Conservation (phyloP, 805 yeast species). For the Kuraishia piskuri region DNA sequence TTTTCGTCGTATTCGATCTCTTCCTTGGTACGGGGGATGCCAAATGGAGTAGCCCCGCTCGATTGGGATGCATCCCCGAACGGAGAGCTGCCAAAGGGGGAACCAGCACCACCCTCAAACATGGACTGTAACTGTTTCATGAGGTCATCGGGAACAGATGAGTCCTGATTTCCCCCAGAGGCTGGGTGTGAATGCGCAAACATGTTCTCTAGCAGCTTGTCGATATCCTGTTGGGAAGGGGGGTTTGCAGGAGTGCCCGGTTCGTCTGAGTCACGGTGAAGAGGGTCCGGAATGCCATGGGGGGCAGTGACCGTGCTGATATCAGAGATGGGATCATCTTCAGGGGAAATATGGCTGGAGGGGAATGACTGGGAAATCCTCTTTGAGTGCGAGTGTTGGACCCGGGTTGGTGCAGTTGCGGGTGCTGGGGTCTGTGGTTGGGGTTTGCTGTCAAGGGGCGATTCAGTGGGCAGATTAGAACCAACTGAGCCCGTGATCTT, state of each 20-base stretch:
- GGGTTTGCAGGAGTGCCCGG: constrained; percentile 5
- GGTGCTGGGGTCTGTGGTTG: constrained; percentile 3
- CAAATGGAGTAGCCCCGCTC: constrained; percentile 3
- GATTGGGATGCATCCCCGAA: background rate
- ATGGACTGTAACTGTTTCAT: constrained; percentile 20
- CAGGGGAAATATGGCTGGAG: constrained; percentile 15
- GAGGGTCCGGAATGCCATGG: constrained; percentile 1
- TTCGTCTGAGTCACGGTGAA: background rate
- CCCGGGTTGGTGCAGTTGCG: constrained; percentile 2
- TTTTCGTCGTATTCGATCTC: constrained; percentile 9
- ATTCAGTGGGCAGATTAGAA: constrained; percentile 25
- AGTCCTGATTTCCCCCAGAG: background rate
- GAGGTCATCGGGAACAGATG: constrained; percentile 17
- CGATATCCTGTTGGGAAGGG: constrained; percentile 7
- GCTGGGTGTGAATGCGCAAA: constrained; percentile 2
- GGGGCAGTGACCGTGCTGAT: constrained; percentile 7
- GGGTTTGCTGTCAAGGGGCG: constrained; percentile 15
- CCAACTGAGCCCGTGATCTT: constrained; percentile 33
- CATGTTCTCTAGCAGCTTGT: constrained; percentile 6
- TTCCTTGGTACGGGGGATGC: constrained; percentile 3
- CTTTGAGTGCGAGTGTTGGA: constrained; percentile 5
- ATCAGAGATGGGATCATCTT: constrained; percentile 1
- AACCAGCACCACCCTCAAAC: constrained; percentile 6
- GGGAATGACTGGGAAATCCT: constrained; percentile 9
- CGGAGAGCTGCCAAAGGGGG: background rate